phyloP scores from a whole-genome alignment of 148 eudicot species.

The Diospyros lotus region DNA sequence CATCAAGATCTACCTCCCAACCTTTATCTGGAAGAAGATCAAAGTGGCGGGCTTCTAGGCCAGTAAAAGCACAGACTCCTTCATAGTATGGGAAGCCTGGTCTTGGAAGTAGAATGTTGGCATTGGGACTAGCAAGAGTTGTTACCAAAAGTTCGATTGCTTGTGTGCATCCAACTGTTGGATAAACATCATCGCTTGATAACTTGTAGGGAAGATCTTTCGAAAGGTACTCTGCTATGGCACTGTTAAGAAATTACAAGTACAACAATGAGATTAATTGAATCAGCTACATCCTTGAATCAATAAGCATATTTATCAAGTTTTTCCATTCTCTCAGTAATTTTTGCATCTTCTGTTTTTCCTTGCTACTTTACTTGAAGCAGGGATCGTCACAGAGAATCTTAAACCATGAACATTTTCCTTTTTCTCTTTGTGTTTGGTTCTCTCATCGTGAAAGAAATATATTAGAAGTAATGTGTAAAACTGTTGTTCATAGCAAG shows the following conservation, averaged over 20 bases:
- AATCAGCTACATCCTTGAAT: not conserved
- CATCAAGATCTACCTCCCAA: slow-evolving; percentile 47
- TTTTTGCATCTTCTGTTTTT: not conserved
- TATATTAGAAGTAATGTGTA: too few species aligned
- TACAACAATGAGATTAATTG: not conserved
- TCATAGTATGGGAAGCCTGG: slow-evolving; percentile 51
- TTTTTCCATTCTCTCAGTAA: not conserved
- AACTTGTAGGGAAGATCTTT: slow-evolving; percentile 43
- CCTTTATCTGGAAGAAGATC: slow-evolving; percentile 45
- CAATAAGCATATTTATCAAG: not conserved
- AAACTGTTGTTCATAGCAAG: too few species aligned
- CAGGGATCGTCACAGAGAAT: too few species aligned
- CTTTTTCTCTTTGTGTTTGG: not conserved
- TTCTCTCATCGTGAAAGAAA: too few species aligned
- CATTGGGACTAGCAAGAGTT: slow-evolving; percentile 35
- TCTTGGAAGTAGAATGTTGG: slow-evolving; percentile 50
- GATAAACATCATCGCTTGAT: slow-evolving; percentile 40
- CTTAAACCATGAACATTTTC: too few species aligned
- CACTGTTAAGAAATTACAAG: slow-evolving; percentile 17
- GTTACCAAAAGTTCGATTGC: slow-evolving; percentile 37
- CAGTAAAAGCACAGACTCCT: slow-evolving; percentile 30
- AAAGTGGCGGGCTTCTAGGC: slow-evolving; percentile 39
- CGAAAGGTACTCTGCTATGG: slow-evolving; percentile 43
- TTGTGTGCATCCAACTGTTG: slow-evolving; percentile 43
- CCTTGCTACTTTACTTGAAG: too few species aligned